Evolutionary conservation across 2,329 filamentous ascomycete genomes (phyloP), one percentile per base, ranked within the genome.

Genomic region (Fusarium anguioides): DNA sequence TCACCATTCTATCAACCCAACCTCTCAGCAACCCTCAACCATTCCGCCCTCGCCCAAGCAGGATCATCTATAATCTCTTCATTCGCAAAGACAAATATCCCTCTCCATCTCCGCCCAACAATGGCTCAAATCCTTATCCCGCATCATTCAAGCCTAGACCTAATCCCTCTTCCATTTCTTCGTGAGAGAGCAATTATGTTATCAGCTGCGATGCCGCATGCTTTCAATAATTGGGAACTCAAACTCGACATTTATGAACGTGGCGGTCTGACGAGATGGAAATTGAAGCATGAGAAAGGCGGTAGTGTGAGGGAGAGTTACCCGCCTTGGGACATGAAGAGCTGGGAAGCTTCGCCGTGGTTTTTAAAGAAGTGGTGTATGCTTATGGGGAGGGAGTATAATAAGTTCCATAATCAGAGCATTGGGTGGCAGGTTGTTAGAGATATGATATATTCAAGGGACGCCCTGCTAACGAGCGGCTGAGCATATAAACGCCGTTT

Each of bases 261-360:
- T 20, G 68, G 71, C 0, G 74, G 74, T 0, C 21, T 75, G 20
- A 59, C 33, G 6, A 60, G 69, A 20, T 74, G 72, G 72, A 40
- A 45, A 7, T 5, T 55, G 2, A 47, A 18, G 4, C 33, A 12
- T 31, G 45, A 29, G 12, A 40, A 10, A 18, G 27, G 18, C n/a
- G n/a, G n/a, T n/a, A n/a, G n/a, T n/a, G 0, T n/a, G 2, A 37
- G 42, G 4, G 49, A 60, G 3, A 41, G 24, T 0, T 74, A 70
- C 23, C 69, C 66, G 3, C 74, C 74, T 1, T 75, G 74, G 74
- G 71, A 75, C 3, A 69, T 70, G 66, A 66, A 56, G 36, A 69
- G 70, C 3, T 75, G 74, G 74, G 71, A 75, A 23, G 74, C 72
- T n/a, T 53, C 66, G 3, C 69, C 69, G 3, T 75, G 74, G 74